Conservation (phyloP, 768 basidiomycete genomes). For the Termitomyces sp. region DNA sequence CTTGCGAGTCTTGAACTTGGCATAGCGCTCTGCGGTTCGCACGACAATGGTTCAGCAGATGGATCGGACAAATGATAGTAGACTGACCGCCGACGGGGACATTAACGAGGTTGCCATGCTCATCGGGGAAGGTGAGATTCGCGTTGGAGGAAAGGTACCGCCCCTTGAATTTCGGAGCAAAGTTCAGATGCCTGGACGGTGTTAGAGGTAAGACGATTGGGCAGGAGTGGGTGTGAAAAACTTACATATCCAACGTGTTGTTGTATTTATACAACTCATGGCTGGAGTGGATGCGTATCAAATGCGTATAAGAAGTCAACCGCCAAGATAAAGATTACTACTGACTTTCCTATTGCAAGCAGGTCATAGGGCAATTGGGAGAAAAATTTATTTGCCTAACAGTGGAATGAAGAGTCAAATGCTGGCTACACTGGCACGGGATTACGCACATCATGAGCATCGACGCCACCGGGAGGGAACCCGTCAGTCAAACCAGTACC, state of each 20-base stretch:
- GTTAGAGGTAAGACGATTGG: too few species aligned
- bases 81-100: conserved; percentile 33
- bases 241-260: conserved; percentile 63
- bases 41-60: not conserved
- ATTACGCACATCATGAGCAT: conserved; percentile 61
- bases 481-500: conserved; percentile 79
- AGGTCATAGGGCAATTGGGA: conserved; percentile 73
- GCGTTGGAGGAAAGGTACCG: conserved; percentile 80
- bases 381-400: conserved; percentile 70
- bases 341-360: conserved; percentile 80
- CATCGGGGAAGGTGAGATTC: conserved; percentile 67
- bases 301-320: conserved; percentile 39
- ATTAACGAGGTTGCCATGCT: conserved; percentile 23
- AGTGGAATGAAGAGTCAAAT: not conserved
- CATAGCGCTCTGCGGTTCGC: conserved; percentile 43
- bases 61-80: not conserved
- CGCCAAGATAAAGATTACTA: not conserved
- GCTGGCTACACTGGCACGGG: too few species aligned
- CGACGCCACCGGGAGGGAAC: conserved; percentile 62
- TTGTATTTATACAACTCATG: conserved; percentile 81
- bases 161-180: conserved; percentile 58
- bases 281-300: conserved; percentile 37
- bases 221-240: not conserved
- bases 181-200: conserved; percentile 51
- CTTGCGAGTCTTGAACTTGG: conserved; percentile 74